phyloP scores from a whole-genome alignment of 2,329 filamentous ascomycete genomes.

The Talaromyces atroroseus region DNA sequence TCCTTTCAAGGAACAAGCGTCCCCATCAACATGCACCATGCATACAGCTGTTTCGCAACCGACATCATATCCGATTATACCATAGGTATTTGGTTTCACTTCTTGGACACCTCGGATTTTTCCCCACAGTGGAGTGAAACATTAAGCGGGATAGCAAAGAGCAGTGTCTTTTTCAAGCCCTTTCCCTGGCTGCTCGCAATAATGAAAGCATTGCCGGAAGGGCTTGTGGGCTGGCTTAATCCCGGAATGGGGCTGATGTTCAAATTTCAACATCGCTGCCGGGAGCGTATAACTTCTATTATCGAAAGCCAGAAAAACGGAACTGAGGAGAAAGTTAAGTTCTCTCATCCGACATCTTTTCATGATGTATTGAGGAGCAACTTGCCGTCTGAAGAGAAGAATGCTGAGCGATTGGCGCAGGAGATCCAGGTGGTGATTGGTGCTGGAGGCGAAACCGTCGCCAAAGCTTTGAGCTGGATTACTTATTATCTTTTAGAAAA shows the following conservation, averaged over 20 bases:
- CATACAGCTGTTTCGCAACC: slow-evolving; percentile 39
- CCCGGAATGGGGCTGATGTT: slow-evolving; percentile 21
- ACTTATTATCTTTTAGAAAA: slow-evolving; percentile 20
- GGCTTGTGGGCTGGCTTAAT: slow-evolving; percentile 21
- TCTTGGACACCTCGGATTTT: slow-evolving; percentile 28
- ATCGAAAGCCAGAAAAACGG: slow-evolving; percentile 10
- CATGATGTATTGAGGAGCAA: slow-evolving; percentile 24
- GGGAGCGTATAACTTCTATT: slow-evolving; percentile 14
- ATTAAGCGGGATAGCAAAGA: slow-evolving; percentile 21
- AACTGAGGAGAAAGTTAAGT: neutral
- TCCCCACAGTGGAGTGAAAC: slow-evolving; percentile 27
- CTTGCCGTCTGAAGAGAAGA: slow-evolving; percentile 31
- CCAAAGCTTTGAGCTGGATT: slow-evolving; percentile 20
- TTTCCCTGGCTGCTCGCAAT: slow-evolving; percentile 26
- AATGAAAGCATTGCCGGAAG: slow-evolving; percentile 25
- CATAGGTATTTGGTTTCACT: slow-evolving; percentile 27
- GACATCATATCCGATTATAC: slow-evolving; percentile 44
- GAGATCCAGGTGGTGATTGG: slow-evolving; percentile 26
- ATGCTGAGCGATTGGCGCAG: slow-evolving; percentile 24
- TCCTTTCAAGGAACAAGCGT: slow-evolving; percentile 15
- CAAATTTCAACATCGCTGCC: slow-evolving; percentile 19
- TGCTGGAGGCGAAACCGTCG: slow-evolving; percentile 31
- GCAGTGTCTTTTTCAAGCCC: slow-evolving; percentile 19
- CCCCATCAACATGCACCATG: slow-evolving; percentile 22
- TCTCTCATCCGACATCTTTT: slow-evolving; percentile 22